A percentile compares a stretch with the other conserved stretches of the same genome.
Evolutionary conservation across 257 asterid species (phyloP).

Genomic region (Gentiana straminea): DNA sequence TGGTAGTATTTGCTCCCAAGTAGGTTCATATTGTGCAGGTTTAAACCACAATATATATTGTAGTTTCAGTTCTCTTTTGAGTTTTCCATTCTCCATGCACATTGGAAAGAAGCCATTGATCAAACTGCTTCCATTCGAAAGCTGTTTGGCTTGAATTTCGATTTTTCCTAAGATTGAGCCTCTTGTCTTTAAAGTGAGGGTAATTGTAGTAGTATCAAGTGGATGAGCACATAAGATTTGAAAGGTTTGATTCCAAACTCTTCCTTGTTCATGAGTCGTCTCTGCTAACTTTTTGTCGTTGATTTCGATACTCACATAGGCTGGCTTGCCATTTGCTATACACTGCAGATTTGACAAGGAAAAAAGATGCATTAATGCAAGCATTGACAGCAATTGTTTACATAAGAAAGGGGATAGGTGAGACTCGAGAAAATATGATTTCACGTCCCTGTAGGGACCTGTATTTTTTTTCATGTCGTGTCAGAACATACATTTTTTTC

Average conservation of each 20-base stretch:
- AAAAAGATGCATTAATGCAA: background rate
- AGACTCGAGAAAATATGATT: no score
- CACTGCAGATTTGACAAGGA: slow-evolving; percentile 34
- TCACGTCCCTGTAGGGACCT: no score
- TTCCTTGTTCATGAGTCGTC: slow-evolving; percentile 45
- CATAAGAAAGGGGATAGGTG: background rate
- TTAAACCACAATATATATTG: slow-evolving; percentile 72
- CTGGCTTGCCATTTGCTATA: slow-evolving; percentile 39
- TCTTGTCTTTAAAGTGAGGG: slow-evolving; percentile 48
- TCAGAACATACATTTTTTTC: no score
- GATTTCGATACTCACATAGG: slow-evolving; percentile 60
- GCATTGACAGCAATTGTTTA: background rate
- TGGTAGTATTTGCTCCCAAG: slow-evolving; percentile 47
- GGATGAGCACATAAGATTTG: slow-evolving; percentile 83
- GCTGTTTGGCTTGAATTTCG: slow-evolving; percentile 31
- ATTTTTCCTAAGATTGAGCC: slow-evolving; percentile 45
- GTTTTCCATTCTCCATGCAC: slow-evolving; percentile 34
- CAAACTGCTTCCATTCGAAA: slow-evolving; percentile 41
- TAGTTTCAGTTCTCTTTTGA: slow-evolving; percentile 37
- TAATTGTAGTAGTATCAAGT: slow-evolving; percentile 43
- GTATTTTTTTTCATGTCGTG: no score
- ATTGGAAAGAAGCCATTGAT: slow-evolving; percentile 68
- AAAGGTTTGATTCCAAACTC: slow-evolving; percentile 74
- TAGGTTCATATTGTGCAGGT: slow-evolving; percentile 46
- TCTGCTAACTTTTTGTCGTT: slow-evolving; percentile 56